Base-by-base conservation (phyloP, 257 asterid species). In the Solanum lycopersicoides region DNA sequence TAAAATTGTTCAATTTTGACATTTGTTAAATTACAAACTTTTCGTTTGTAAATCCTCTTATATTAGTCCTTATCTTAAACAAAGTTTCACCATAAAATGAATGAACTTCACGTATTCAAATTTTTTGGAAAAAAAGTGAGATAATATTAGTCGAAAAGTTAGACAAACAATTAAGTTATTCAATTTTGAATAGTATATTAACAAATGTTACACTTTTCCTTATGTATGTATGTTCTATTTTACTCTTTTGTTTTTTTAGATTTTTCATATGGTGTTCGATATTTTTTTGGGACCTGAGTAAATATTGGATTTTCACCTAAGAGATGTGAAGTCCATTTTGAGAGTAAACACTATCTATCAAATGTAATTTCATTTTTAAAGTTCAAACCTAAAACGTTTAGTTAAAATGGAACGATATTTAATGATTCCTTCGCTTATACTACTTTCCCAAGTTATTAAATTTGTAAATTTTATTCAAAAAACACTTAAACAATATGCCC, bases 241-340 rank as follows among this genome's bases (percentile, higher is more conserved):
- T 32, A 44, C n/a, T 71, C 1, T 1, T 16, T 30, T 63, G 0
- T 23, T 21, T 0, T 21, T 3, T 8, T 8, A 9, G 4, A 0
- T 23, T 53, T 7, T 16, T 53, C 2, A 10, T 9, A 60, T 2
- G 5, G 9, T 28, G 11, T 11, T 66, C 3, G 2, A 1, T 12
- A 66, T 25, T 25, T 12, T 25, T 60, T 60, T 60, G 7, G 0
- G 13, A 23, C 0, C 3, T 59, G 14, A 63, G 4, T 63, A 63
- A 63, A 16, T 0, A 53, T 4, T 63, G 32, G 0, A 63, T n/a
- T 23, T 23, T 15, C 8, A n/a, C 11, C 5, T 2, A 23, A 23
- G 25, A 63, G n/a, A 53, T 6, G 63, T 18, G 3, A 63, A 63
- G 1, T 10, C 30, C 7, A 0, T 60, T 60, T 21, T 3, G 0